A percentile compares a stretch with the other conserved stretches of the same genome.
Evolutionary conservation across 495 filamentous ascomycete genomes (phyloP).

Genomic region (Xylaria acuta): DNA sequence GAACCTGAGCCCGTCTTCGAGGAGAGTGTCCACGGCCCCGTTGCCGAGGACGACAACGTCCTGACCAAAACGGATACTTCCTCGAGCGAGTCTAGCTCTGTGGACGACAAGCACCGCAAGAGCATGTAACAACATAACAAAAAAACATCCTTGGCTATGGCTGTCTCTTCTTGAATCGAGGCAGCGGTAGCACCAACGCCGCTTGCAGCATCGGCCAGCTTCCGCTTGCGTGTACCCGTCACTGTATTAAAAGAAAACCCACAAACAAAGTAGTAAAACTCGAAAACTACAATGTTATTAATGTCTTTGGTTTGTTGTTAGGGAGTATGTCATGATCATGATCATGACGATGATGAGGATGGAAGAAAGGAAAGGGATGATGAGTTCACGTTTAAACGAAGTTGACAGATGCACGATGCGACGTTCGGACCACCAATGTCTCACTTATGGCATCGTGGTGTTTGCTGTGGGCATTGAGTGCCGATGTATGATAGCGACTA

Average conservation of each 20-base stretch:
- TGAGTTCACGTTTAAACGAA: neutral
- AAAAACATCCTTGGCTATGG: slow-evolving; percentile 1
- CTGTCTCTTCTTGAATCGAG: slow-evolving; percentile 3
- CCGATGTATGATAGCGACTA: slow-evolving; percentile 21
- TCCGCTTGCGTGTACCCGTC: slow-evolving; percentile 23
- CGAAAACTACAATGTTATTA: slow-evolving; percentile 12
- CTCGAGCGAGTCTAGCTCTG: slow-evolving; percentile 49
- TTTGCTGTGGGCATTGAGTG: slow-evolving; percentile 15
- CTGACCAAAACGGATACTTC: slow-evolving; percentile 62
- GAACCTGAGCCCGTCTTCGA: slow-evolving; percentile 88
- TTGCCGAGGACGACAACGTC: slow-evolving; percentile 51
- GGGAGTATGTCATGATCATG: neutral
- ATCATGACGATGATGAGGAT: neutral
- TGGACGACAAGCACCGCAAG: slow-evolving; percentile 46
- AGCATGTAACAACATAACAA: slow-evolving; percentile 34
- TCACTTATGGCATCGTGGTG: neutral
- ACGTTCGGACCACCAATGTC: neutral
- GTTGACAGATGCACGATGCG: slow-evolving; percentile 14
- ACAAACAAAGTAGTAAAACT: slow-evolving; percentile 8
- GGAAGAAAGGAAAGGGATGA: neutral
- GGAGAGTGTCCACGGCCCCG: slow-evolving; percentile 73
- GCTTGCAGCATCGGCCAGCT: slow-evolving; percentile 8
- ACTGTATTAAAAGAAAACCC: slow-evolving; percentile 19
- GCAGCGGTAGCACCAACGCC: slow-evolving; percentile 1
- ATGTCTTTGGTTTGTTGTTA: slow-evolving; percentile 14